Evolutionary conservation across 345 rosid genomes (phyloP), one percentile per base, ranked within the genome.

Genomic region (Euclidium syriacum): DNA sequence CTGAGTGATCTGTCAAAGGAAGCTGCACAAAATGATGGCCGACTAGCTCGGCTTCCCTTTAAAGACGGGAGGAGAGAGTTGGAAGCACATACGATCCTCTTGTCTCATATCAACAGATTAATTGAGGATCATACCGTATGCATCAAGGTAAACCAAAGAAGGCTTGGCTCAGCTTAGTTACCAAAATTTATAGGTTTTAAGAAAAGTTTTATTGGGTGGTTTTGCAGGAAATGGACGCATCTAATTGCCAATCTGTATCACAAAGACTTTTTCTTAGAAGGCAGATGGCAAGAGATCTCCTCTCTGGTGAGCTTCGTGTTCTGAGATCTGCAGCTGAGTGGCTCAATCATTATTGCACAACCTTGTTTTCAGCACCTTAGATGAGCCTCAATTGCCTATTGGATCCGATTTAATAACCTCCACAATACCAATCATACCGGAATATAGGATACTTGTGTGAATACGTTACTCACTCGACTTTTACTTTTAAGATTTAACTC

Each of bases 11-110:
- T 88, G 79, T 81, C 70, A 48, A 61, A 47, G 53, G 96, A 88
- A 82, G 96, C 98, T 58, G 74, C 75, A 52, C 70, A 73, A 62
- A 75, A 61, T 50, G 98, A 91, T 80, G 92, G 98, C 43, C 83
- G 92, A 49, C 67, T 91, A 66, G 98, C 87, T 34, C 78, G 90
- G 15, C 80, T 73, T 30, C 88, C 96, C 58, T 67, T 85, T 5
- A 74, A 73, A 65, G 72, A 78, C 35, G 10, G 62, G 52, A 43
- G 64, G 40, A 78, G 72, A 75, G 96, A 88, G 75, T 71, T 80
- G 38, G 71, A 69, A 67, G 92, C 90, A 19, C 96, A 91, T 71
- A 59, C 72, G 70, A 56, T 83, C 70, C 42, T 91, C 67, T 52
- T 74, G 67, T 79, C 80, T 32, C 74, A 64, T 50, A 73, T 88